These are phyloP conservation scores for Euphorbia lathyris DNA, from an alignment of 345 rosid species.

Conservation along the genomic window DNA sequence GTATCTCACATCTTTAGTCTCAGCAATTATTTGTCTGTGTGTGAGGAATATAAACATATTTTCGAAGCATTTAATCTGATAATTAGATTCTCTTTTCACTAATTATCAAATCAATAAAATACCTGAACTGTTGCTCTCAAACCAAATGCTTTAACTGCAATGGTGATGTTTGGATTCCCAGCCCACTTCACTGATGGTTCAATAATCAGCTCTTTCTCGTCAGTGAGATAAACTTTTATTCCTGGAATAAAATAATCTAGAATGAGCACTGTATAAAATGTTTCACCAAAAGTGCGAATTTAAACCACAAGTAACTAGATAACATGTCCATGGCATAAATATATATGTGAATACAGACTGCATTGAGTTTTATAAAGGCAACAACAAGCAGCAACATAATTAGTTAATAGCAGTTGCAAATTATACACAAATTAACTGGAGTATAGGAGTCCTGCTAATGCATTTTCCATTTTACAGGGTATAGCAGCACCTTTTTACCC, in stretches of 20 bases:
- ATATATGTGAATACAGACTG: neutral
- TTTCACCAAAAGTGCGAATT: neutral
- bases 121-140: conserved; percentile 35
- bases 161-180: conserved; percentile 29
- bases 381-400: neutral
- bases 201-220: conserved; percentile 33
- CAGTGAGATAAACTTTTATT: conserved; percentile 29
- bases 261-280: neutral
- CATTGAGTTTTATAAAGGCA: conserved; percentile 5
- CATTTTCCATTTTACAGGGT: no score
- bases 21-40: neutral
- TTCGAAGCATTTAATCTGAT: neutral
- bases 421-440: no score
- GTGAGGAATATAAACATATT: neutral
- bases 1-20: neutral
- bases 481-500: no score
- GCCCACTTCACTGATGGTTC: conserved; percentile 33
- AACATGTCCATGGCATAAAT: neutral
- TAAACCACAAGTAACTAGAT: neutral
- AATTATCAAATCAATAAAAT: neutral
- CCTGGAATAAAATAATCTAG: conserved; percentile 16
- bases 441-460: no score
- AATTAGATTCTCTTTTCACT: neutral
- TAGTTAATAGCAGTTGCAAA: no score
- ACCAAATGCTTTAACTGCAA: conserved; percentile 33